Evolutionary conservation across 495 filamentous ascomycete genomes (phyloP).

Genomic region (Hyphodiscus hymeniophilus): DNA sequence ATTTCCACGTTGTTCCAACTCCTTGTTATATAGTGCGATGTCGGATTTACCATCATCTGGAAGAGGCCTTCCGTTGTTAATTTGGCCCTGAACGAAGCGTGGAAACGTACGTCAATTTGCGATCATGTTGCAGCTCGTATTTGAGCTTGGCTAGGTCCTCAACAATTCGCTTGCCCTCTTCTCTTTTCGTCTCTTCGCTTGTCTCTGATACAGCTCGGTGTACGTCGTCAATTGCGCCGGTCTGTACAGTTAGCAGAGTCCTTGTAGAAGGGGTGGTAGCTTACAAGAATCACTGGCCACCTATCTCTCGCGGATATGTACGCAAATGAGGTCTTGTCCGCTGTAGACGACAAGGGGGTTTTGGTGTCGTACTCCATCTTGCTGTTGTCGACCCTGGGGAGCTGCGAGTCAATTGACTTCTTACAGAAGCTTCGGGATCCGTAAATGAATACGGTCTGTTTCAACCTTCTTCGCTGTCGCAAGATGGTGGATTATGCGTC

Average conservation of each 20-base stretch:
- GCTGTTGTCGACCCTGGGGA: background rate
- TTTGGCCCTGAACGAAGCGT: background rate
- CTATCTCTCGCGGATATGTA: constrained; percentile 71
- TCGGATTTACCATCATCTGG: constrained; percentile 73
- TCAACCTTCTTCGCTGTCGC: too few relatives aligned
- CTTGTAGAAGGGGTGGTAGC: constrained; percentile 15
- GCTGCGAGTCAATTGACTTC: too few relatives aligned
- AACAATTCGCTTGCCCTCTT: constrained; percentile 82
- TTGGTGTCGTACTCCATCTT: constrained; percentile 56
- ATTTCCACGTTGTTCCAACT: constrained; percentile 65
- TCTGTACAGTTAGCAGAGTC: constrained; percentile 41
- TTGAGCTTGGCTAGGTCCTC: constrained; percentile 76
- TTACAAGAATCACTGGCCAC: constrained; percentile 89
- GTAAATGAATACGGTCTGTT: too few relatives aligned
- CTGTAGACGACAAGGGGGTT: constrained; percentile 63
- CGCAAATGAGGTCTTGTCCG: constrained; percentile 80
- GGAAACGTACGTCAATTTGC: constrained; percentile 61
- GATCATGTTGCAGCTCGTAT: constrained; percentile 91
- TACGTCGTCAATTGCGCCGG: constrained; percentile 87
- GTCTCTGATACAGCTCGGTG: constrained; percentile 63
- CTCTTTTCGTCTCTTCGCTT: constrained; percentile 51
- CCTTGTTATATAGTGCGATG: constrained; percentile 75
- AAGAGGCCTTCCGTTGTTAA: constrained; percentile 52
- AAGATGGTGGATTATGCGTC: too few relatives aligned
- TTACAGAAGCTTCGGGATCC: too few relatives aligned